phyloP scores from a whole-genome alignment of 352 stramenopile species.

The Pythium dissotocum region DNA sequence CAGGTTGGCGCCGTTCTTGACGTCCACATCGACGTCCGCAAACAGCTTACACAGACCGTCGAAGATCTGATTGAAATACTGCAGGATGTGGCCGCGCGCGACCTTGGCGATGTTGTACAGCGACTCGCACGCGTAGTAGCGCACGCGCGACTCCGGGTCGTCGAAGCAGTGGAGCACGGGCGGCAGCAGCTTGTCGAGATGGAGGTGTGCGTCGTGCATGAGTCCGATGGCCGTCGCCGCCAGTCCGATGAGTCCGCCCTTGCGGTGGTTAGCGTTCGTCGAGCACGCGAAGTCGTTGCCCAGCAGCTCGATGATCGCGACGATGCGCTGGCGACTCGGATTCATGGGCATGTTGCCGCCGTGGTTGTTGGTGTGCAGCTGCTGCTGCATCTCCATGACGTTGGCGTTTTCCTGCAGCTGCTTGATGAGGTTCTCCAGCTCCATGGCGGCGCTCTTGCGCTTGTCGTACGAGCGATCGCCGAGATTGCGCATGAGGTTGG shows the following conservation, averaged over 20 bases:
- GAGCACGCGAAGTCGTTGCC: conserved; percentile 98
- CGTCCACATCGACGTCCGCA: conserved; percentile 98
- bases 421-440: conserved; percentile 99
- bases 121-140: conserved; percentile 99
- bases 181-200: conserved; percentile 94
- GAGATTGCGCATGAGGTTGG: conserved; percentile 88
- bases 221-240: conserved; percentile 97
- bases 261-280: conserved; percentile 98
- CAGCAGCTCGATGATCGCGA: conserved; percentile 95
- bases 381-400: conserved; percentile 62
- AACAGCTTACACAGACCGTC: conserved; percentile 96
- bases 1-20: conserved; percentile 96
- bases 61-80: conserved; percentile 99
- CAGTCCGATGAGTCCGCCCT: conserved; percentile 98
- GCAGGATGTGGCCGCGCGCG: conserved; percentile 92
- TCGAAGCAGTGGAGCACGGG: conserved; percentile 99
- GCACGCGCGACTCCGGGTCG: conserved; percentile 96
- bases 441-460: conserved; percentile 97
- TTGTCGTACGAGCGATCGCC: conserved; percentile 99
- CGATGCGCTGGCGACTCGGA: conserved; percentile 80
- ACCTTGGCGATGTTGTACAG: conserved; percentile 99
- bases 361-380: conserved; percentile 37
- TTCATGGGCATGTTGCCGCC: conserved; percentile 32
- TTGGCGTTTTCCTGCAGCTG: conserved; percentile 94
- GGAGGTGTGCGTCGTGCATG: conserved; percentile 90